Evolutionary conservation across 2,329 filamentous ascomycete species (phyloP).

Genomic region (Pestalotiopsis fici): DNA sequence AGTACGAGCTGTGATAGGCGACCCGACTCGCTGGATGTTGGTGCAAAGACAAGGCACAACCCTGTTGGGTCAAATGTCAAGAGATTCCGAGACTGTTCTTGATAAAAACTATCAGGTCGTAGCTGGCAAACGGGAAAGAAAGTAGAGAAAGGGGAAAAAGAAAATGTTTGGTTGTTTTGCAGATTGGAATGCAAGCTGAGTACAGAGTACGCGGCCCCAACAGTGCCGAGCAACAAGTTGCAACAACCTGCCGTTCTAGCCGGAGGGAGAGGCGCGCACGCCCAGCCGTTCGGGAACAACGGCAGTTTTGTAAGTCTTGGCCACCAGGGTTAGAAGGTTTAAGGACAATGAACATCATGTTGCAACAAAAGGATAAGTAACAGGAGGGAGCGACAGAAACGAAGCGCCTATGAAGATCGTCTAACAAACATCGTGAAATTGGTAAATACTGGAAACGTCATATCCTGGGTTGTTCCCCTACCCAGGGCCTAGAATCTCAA

Average conservation of each 20-base stretch:
- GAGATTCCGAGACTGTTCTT: not conserved
- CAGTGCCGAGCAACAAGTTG: not conserved
- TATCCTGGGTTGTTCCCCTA: not conserved
- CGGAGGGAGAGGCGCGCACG: not conserved
- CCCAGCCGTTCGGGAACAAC: not conserved
- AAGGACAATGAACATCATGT: not conserved
- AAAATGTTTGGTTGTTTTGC: not conserved
- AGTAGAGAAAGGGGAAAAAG: not conserved
- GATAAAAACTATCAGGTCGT: not conserved
- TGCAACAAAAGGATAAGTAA: not conserved
- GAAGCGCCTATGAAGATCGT: not conserved
- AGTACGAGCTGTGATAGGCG: not conserved
- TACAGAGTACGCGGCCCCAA: not conserved
- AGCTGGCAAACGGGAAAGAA: not conserved
- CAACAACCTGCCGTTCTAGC: not conserved
- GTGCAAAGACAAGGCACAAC: not conserved
- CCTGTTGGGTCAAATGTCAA: not conserved
- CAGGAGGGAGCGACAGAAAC: not conserved
- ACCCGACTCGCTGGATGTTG: not conserved
- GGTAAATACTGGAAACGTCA: not conserved
- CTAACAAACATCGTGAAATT: not conserved
- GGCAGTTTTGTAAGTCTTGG: not conserved
- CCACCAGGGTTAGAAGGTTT: not conserved
- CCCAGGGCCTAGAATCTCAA: not conserved
- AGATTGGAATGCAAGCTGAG: not conserved